Base-by-base conservation (phyloP, 805 yeast genomes). In the Peterozyma xylosa region DNA sequence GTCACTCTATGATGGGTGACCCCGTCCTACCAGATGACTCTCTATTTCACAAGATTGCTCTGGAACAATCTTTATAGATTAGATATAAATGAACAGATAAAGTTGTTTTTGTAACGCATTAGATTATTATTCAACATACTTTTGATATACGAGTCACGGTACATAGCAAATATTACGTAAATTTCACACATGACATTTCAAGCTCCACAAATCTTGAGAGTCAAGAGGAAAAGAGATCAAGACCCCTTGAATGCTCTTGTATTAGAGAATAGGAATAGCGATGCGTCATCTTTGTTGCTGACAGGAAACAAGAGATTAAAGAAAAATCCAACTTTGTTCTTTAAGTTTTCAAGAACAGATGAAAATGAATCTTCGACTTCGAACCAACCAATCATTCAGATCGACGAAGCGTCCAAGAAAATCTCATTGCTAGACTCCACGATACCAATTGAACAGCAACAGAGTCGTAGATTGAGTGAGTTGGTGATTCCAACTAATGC, bases 231-330 rank as follows among this genome's bases (percentile, higher is more conserved):
- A 56, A 72, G 96, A 47, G 81, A 78, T 42, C 93, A 88, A 54
- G 96, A 87, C 52, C 96, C 97, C 2, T 69, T 91, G 18, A 88
- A 86, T 52, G 96, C 96, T 1, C 70, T 90, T 11, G 63, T 76
- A 9, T 53, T 76, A 27, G 78, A 74, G 41, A 68, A 67, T 35
- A 49, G 54, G 15, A 59, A 45, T 17, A 27, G 27, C 10, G 27
- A 21, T 21, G 27, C 7, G 27, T 21, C 27, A 21, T 21, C 27
- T 21, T 21, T 21, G 7, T 21, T 7, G 7, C 27, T 21, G 27
- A 33, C n/a, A 11, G 27, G 60, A 27, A 53, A 67, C 39, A 68
- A 78, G 52, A 56, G 76, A 43, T 65, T 74, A 15, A 64, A 58
- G 45, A 49, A 50, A 33, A 57, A 68, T 3, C 27, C 27, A 21